A percentile compares a stretch with the other conserved stretches of the same genome.
Conservation (phyloP, 192 early-diverging fungal species). For the Paraglomus brasilianum region DNA sequence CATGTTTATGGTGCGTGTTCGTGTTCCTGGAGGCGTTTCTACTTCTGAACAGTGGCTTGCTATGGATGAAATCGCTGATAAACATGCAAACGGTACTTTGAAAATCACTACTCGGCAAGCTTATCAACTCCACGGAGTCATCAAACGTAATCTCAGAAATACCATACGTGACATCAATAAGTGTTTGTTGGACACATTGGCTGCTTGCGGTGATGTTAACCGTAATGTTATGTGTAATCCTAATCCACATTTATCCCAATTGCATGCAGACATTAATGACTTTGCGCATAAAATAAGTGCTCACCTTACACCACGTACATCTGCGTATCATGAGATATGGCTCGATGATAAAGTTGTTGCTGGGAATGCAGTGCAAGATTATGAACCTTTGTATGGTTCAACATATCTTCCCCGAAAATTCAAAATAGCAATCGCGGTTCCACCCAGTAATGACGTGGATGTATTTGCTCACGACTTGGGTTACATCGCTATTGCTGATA, state of each 20-base stretch:
- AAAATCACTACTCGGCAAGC: slow-evolving; percentile 97
- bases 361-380: slow-evolving; percentile 74
- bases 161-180: slow-evolving; percentile 93
- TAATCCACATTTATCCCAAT: slow-evolving; percentile 73
- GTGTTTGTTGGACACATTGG: slow-evolving; percentile 86
- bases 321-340: slow-evolving; percentile 98
- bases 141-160: slow-evolving; percentile 86
- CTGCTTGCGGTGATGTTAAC: slow-evolving; percentile 98
- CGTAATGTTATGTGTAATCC: slow-evolving; percentile 94
- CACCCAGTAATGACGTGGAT: slow-evolving; percentile 96
- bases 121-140: slow-evolving; percentile 94
- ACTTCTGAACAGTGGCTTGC: slow-evolving; percentile 89
- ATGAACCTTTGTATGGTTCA: slow-evolving; percentile 89
- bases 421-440: slow-evolving; percentile 92
- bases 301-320: slow-evolving; percentile 82
- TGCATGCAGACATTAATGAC: slow-evolving; percentile 76
- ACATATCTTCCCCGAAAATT: slow-evolving; percentile 96
- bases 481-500: slow-evolving; percentile 85
- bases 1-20: slow-evolving; percentile 96
- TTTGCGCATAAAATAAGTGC: slow-evolving; percentile 70
- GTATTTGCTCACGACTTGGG: slow-evolving; percentile 95
- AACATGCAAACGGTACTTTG: slow-evolving; percentile 81
- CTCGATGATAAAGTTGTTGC: slow-evolving; percentile 87
- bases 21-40: slow-evolving; percentile 88
- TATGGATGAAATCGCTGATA: slow-evolving; percentile 89